Conservation (phyloP, 768 basidiomycete species). For the Pisolithus tinctorius region DNA sequence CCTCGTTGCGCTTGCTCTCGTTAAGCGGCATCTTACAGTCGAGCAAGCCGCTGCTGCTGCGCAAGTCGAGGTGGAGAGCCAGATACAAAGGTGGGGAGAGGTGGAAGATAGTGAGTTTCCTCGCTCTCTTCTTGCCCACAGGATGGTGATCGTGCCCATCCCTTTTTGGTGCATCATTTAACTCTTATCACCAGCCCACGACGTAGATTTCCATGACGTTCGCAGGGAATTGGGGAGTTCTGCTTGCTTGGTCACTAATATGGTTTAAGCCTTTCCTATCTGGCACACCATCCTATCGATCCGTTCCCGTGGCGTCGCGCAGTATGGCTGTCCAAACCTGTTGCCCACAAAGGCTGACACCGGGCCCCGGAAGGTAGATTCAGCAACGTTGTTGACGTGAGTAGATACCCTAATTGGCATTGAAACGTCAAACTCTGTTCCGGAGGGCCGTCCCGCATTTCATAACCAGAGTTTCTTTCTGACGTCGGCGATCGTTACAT, state of each 20-base stretch:
- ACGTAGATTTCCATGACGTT: slow-evolving; percentile 95
- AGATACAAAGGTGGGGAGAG: slow-evolving; percentile 98
- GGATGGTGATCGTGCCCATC: background rate
- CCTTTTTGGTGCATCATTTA: background rate
- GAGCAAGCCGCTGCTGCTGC: slow-evolving; percentile 83
- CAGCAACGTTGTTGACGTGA: slow-evolving; percentile 7
- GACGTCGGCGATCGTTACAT: no score
- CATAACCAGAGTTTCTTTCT: no score
- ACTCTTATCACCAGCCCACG: slow-evolving; percentile 65
- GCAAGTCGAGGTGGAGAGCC: slow-evolving; percentile 90
- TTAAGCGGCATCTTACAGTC: slow-evolving; percentile 65
- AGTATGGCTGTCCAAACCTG: slow-evolving; percentile 4
- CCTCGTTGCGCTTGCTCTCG: slow-evolving; percentile 78
- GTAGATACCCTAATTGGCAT: slow-evolving; percentile 7
- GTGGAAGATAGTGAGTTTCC: slow-evolving; percentile 89
- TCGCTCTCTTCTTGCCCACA: background rate
- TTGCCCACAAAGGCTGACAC: slow-evolving; percentile 8
- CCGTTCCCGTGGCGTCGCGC: background rate
- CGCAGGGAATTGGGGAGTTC: slow-evolving; percentile 80
- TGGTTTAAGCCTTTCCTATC: slow-evolving; percentile 16
- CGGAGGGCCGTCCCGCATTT: background rate
- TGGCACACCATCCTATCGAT: slow-evolving; percentile 4
- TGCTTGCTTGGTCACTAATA: slow-evolving; percentile 49
- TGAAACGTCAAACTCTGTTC: slow-evolving; percentile 5
- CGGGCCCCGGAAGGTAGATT: slow-evolving; percentile 7